These are phyloP conservation scores for Lepidopterella palustris DNA, from an alignment of 495 filamentous ascomycete species.

Conservation along the genomic window DNA sequence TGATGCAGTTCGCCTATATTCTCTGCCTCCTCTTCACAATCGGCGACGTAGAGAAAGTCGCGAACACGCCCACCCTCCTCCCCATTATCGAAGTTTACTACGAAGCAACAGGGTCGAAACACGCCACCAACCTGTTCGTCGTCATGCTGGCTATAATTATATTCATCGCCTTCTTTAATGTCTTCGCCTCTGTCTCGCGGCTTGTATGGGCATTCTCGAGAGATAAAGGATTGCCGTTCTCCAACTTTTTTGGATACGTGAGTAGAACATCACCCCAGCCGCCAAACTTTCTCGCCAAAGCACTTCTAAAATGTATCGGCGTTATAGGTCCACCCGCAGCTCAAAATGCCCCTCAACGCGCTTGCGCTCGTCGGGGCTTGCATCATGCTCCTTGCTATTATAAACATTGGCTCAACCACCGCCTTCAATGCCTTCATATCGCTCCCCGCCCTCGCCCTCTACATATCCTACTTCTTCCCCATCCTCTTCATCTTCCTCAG, in stretches of 20 bases:
- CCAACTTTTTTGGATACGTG: constrained; percentile 38
- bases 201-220: constrained; percentile 56
- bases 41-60: constrained; percentile 27
- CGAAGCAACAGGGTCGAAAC: constrained; percentile 42
- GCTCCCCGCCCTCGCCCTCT: constrained; percentile 43
- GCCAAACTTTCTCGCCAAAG: neutral
- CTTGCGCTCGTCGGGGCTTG: constrained; percentile 40
- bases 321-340: constrained; percentile 33
- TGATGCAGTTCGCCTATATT: constrained; percentile 11
- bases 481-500: constrained; percentile 38
- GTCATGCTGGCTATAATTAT: constrained; percentile 44
- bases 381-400: constrained; percentile 43
- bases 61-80: constrained; percentile 39
- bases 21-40: constrained; percentile 21
- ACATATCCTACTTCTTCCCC: constrained; percentile 48
- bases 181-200: constrained; percentile 48
- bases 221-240: constrained; percentile 54
- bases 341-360: constrained; percentile 45
- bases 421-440: constrained; percentile 49
- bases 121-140: constrained; percentile 44
- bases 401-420: constrained; percentile 44
- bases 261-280: neutral
- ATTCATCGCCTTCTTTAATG: constrained; percentile 43
- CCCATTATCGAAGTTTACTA: constrained; percentile 51
- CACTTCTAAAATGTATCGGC: constrained; percentile 23